Evolutionary conservation across 2,329 filamentous ascomycete species (phyloP).

Genomic region (Emergomyces pasteurianus): DNA sequence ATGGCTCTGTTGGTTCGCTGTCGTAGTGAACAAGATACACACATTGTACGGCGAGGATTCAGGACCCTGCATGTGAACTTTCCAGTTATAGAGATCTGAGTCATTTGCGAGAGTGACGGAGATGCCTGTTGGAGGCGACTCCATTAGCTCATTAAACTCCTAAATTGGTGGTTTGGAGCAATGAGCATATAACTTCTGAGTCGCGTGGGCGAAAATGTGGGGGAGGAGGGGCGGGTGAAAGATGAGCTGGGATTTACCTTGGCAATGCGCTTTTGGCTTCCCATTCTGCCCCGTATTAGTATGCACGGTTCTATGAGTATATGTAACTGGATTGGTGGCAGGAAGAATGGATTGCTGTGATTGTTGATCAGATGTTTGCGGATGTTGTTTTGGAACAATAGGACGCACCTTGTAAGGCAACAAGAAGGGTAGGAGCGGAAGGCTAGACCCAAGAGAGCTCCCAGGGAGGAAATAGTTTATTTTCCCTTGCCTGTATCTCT

Average conservation of each 20-base stretch:
- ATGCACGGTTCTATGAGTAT: not conserved
- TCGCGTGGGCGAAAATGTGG: not conserved
- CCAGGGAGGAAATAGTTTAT: no score
- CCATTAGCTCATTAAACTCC: conserved; percentile 50
- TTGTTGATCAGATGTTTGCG: not conserved
- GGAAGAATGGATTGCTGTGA: not conserved
- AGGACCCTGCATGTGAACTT: conserved; percentile 54
- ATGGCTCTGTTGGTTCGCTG: not conserved
- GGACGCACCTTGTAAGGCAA: no score
- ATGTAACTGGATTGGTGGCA: not conserved
- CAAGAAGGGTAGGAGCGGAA: no score
- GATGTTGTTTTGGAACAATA: no score
- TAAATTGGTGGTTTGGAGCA: conserved; percentile 19
- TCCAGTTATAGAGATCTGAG: conserved; percentile 56
- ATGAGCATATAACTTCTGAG: not conserved
- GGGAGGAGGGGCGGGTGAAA: not conserved
- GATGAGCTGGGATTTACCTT: conserved; percentile 23
- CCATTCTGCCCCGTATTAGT: conserved; percentile 18
- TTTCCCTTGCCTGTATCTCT: no score
- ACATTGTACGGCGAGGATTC: conserved; percentile 54
- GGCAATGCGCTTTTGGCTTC: conserved; percentile 36
- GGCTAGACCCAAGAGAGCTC: no score
- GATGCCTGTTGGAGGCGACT: conserved; percentile 45
- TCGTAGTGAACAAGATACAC: conserved; percentile 17
- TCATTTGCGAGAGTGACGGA: conserved; percentile 48